These are phyloP conservation scores for Termitomyces sp. DNA, from an alignment of 768 basidiomycete species.

Conservation along the genomic window DNA sequence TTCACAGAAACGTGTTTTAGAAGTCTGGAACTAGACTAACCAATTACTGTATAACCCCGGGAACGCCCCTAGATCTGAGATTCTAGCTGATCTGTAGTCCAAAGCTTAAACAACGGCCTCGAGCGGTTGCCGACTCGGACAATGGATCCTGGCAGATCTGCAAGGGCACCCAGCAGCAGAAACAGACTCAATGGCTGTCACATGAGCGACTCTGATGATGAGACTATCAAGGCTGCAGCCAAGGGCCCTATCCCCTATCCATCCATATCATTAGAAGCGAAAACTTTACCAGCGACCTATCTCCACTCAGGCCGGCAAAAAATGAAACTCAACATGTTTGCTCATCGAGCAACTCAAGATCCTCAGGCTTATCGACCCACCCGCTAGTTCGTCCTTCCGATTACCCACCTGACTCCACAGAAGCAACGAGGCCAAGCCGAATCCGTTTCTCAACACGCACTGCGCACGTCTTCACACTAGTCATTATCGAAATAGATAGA, in stretches of 20 bases:
- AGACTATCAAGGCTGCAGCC: neutral
- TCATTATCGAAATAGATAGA: neutral
- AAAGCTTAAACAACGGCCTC: conserved; percentile 7
- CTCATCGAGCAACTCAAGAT: neutral
- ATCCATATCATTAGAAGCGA: too few species aligned
- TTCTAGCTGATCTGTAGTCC: conserved; percentile 1
- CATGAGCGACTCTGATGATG: neutral
- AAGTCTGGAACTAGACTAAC: neutral
- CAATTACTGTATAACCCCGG: neutral
- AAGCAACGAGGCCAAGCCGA: neutral
- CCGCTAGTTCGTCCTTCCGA: neutral
- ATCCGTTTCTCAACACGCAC: neutral
- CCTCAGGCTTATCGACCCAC: neutral
- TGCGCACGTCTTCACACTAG: neutral
- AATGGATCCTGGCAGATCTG: neutral
- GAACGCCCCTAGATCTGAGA: conserved; percentile 4
- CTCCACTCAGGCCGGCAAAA: neutral
- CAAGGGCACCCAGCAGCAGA: neutral
- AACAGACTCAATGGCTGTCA: neutral
- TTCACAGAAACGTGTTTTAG: neutral
- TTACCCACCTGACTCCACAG: neutral
- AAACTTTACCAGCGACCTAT: neutral
- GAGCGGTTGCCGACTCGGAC: neutral
- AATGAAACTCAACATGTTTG: neutral
- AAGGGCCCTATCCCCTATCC: too few species aligned